Evolutionary conservation across 2,329 filamentous ascomycete species (phyloP).

Genomic region (Colletotrichum lini): DNA sequence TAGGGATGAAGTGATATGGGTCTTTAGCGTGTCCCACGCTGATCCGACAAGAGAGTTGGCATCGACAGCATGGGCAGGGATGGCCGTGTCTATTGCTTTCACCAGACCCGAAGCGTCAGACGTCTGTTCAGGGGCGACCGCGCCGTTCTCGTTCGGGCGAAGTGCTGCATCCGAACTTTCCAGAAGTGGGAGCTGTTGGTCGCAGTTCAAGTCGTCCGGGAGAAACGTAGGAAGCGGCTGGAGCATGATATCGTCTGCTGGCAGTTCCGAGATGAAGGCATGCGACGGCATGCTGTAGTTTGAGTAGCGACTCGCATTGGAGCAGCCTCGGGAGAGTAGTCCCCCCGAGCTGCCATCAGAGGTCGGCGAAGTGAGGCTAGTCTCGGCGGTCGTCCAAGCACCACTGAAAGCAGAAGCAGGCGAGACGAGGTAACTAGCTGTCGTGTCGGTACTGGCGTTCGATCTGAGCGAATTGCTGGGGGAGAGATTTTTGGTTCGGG

Average conservation of each 20-base stretch:
- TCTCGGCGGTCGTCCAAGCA: conserved; percentile 59
- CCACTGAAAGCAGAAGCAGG: conserved; percentile 62
- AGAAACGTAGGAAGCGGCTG: conserved; percentile 49
- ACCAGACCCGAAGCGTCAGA: conserved; percentile 13
- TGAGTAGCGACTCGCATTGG: conserved; percentile 46
- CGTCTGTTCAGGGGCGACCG: conserved; percentile 53
- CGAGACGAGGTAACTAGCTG: conserved; percentile 60
- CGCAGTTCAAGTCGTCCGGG: conserved; percentile 49
- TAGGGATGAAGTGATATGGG: conserved; percentile 62
- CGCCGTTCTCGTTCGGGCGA: conserved; percentile 54
- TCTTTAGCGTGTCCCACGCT: conserved; percentile 61
- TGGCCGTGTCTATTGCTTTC: conserved; percentile 14
- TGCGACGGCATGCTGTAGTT: conserved; percentile 43
- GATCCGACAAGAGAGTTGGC: conserved; percentile 58
- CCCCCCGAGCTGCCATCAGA: conserved; percentile 56
- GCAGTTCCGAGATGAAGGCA: conserved; percentile 58
- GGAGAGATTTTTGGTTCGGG: conserved; percentile 59
- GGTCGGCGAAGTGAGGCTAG: conserved; percentile 62
- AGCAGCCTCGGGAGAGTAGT: conserved; percentile 46
- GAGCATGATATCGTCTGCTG: conserved; percentile 57
- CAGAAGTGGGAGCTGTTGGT: conserved; percentile 55
- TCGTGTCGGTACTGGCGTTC: conserved; percentile 56
- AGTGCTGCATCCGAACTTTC: conserved; percentile 52
- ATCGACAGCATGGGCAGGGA: conserved; percentile 49
- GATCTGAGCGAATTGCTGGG: conserved; percentile 65